phyloP scores from a whole-genome alignment of 352 stramenopile genomes.

The Poterioochromonas sp. region DNA sequence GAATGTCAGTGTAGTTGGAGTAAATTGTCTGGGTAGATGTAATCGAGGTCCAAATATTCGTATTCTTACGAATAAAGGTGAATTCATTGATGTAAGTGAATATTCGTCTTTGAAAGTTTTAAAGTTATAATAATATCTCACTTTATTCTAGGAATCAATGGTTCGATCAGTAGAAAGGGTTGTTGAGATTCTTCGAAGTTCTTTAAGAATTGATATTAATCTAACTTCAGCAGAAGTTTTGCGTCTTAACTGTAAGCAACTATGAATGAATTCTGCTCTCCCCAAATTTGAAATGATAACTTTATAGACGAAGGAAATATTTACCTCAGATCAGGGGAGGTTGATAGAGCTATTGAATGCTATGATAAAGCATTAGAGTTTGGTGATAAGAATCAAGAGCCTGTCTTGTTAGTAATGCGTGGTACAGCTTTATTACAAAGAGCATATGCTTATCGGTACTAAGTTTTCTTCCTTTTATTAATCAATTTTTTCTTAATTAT shows the following conservation, averaged over 20 bases:
- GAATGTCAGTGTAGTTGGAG: neutral
- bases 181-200: constrained; percentile 16
- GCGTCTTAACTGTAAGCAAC: constrained; percentile 40
- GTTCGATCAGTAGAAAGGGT: constrained; percentile 31
- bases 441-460: constrained; percentile 37
- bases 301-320: constrained; percentile 37
- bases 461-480: too few relatives aligned
- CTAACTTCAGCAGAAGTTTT: constrained; percentile 38
- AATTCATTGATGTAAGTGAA: constrained; percentile 32
- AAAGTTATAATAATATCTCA: neutral
- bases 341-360: constrained; percentile 43
- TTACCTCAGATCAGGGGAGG: constrained; percentile 41
- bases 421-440: constrained; percentile 45
- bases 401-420: constrained; percentile 44
- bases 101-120: neutral
- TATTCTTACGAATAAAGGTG: constrained; percentile 10
- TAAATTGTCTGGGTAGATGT: constrained; percentile 29
- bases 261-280: too few relatives aligned
- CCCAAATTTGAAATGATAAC: too few relatives aligned
- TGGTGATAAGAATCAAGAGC: constrained; percentile 42
- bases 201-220: constrained; percentile 20
- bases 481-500: neutral
- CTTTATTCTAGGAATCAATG: neutral
- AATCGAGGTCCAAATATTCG: constrained; percentile 34
- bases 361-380: constrained; percentile 44